Conservation (phyloP, 805 yeast species). For the Zygosaccharomyces kombuchaensis region DNA sequence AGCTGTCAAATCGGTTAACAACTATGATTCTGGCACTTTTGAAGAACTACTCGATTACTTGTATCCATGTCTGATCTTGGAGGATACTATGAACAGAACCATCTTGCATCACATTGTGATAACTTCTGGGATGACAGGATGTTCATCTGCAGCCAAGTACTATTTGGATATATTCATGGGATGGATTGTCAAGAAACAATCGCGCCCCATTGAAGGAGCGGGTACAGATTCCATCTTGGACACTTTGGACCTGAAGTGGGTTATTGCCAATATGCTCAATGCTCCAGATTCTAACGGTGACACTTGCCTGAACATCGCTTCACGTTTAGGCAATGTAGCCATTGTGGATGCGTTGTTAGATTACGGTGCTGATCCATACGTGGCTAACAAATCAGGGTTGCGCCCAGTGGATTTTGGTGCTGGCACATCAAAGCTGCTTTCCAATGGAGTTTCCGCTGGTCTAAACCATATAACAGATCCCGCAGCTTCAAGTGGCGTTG, state of each 20-base stretch:
- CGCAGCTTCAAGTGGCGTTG: conserved; percentile 6
- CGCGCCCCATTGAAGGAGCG: conserved; percentile 15
- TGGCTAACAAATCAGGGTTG: conserved; percentile 81
- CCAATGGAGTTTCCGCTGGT: conserved; percentile 10
- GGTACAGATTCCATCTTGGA: conserved; percentile 43
- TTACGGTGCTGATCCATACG: conserved; percentile 78
- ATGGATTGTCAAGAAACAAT: conserved; percentile 58
- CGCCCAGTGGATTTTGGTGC: conserved; percentile 83
- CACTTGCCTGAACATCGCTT: conserved; percentile 89
- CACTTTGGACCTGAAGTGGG: conserved; percentile 47
- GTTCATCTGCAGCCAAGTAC: conserved; percentile 68
- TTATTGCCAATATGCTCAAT: conserved; percentile 70
- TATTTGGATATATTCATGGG: conserved; percentile 68
- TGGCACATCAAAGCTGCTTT: conserved; percentile 24
- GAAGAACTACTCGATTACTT: conserved; percentile 62
- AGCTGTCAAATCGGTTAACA: conserved; percentile 68
- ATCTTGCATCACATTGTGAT: conserved; percentile 82
- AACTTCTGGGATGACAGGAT: conserved; percentile 71
- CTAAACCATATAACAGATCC: conserved; percentile 5
- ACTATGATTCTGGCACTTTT: conserved; percentile 75
- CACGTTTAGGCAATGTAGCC: conserved; percentile 77
- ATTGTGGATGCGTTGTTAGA: conserved; percentile 77
- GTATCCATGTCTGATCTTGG: conserved; percentile 64
- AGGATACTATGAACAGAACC: conserved; percentile 70
- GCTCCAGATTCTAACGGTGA: conserved; percentile 93